These are phyloP conservation scores for Thermomucor indicae-seudaticae DNA, from an alignment of 371 early-diverging fungal species.

Conservation along the genomic window DNA sequence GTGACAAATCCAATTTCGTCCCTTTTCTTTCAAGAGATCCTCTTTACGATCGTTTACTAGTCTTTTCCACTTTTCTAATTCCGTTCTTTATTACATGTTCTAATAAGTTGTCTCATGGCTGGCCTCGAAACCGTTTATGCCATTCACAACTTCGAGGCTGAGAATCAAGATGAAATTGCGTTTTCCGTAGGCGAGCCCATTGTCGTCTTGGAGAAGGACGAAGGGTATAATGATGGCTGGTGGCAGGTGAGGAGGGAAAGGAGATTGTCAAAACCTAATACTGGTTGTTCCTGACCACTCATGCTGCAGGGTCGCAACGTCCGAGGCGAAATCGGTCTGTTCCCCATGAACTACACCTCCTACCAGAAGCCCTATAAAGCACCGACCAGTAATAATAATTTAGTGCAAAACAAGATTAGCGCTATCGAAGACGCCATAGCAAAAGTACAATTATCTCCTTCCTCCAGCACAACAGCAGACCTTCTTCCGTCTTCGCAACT, in stretches of 20 bases:
- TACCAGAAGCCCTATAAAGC: conserved; percentile 5
- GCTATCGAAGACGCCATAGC: conserved; percentile 1
- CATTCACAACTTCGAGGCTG: conserved; percentile 64
- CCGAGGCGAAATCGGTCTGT: conserved; percentile 60
- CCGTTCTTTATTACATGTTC: conserved; percentile 1
- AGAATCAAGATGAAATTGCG: conserved; percentile 74
- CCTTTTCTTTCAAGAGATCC: too few relatives aligned
- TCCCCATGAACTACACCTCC: conserved; percentile 59
- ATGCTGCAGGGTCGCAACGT: conserved; percentile 34
- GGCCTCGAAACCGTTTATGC: conserved; percentile 58
- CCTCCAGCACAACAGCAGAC: background rate
- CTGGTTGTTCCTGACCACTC: background rate
- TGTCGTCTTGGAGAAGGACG: conserved; percentile 73
- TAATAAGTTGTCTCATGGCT: conserved; percentile 17
- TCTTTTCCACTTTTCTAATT: conserved; percentile 5
- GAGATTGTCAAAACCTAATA: background rate
- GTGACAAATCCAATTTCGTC: too few relatives aligned
- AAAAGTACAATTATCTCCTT: background rate
- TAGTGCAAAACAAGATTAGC: too few relatives aligned
- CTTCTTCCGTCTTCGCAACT: conserved; percentile 7
- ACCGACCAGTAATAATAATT: too few relatives aligned
- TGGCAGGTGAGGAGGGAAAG: conserved; percentile 62
- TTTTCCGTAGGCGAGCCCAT: conserved; percentile 71
- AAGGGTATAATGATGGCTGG: conserved; percentile 82
- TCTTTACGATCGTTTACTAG: background rate